A percentile compares a stretch with the other conserved stretches of the same genome.
Conservation (phyloP, 768 basidiomycete genomes). For the Trametes sanguinea region DNA sequence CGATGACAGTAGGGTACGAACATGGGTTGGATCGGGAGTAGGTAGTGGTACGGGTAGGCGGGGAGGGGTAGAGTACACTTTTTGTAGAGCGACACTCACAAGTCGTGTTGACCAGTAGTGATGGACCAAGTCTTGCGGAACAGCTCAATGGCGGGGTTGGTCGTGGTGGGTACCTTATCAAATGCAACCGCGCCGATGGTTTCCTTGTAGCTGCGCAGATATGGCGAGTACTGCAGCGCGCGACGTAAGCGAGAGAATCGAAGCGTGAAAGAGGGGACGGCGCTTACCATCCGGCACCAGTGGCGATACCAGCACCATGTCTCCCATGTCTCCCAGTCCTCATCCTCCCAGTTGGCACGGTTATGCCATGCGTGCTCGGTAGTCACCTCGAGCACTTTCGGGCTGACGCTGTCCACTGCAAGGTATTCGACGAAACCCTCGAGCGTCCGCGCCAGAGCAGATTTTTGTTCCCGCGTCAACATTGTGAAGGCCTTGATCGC, state of each 20-base stretch:
- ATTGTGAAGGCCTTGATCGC: slow-evolving; percentile 76
- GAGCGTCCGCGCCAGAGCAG: slow-evolving; percentile 68
- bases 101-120: slow-evolving; percentile 59
- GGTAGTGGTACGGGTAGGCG: not conserved
- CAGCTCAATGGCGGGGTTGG: slow-evolving; percentile 56
- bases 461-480: slow-evolving; percentile 75
- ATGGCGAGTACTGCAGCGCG: slow-evolving; percentile 67
- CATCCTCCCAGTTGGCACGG: slow-evolving; percentile 66
- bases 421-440: slow-evolving; percentile 75
- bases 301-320: slow-evolving; percentile 92
- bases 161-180: slow-evolving; percentile 56
- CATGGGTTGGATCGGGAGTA: not conserved
- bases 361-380: slow-evolving; percentile 69
- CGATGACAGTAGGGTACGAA: not conserved
- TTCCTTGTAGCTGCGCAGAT: slow-evolving; percentile 71
- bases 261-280: slow-evolving; percentile 1
- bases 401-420: slow-evolving; percentile 49
- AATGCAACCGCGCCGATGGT: slow-evolving; percentile 74
- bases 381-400: slow-evolving; percentile 57
- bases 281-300: slow-evolving; percentile 76
- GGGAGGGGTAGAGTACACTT: not conserved
- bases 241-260: not conserved
- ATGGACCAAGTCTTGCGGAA: slow-evolving; percentile 73
- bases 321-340: slow-evolving; percentile 84
- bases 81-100: slow-evolving; percentile 19